Base-by-base conservation (phyloP, 371 early-diverging fungal species). In the Saksenaea oblongispora region DNA sequence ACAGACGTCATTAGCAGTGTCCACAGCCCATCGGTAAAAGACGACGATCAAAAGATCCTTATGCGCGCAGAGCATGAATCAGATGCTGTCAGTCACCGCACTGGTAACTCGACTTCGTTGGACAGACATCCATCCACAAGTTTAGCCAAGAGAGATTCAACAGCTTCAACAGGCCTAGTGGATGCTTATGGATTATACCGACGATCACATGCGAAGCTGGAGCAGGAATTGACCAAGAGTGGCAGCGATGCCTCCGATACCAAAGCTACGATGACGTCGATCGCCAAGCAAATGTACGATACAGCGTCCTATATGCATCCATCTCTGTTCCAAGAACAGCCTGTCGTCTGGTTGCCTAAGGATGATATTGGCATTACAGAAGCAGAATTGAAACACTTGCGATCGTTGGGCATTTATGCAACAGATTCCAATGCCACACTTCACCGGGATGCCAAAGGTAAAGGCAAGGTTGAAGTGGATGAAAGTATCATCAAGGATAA, bases 351-450 rank as follows among this genome's bases (percentile, higher is more conserved):
- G 70, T 27, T 70, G 14, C 70, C 70, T n/a, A 35, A 66, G 35
- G 70, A 70, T 42, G 70, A 70, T 39, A 17, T 70, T 15, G 70
- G 70, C 34, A 70, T 70, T 22, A 64, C 70, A 5, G 58, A 54
- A 15, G 24, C 37, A 9, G 66, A 65, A 41, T 53, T 70, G 56
- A 60, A 44, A 7, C 47, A 59, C 9, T 57, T 70, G 15, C 54
- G 57, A 22, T 47, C 57, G 8, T 5, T 47, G 15, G 28, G 58
- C 27, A 63, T 70, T 35, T 61, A 42, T 18, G 55, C 70, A 11
- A 62, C 63, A 28, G 36, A 22, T 28, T 18, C 58, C 17, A 39
- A 57, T 35, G 66, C 61, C 14, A 62, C 62, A 11, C 58, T 54
- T 34, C 42, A 18, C 10, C 59, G 63, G 28, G 58, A 65, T 24